Percentiles rank a stretch among this genome's conserved stretches.
Conservation (phyloP, 768 basidiomycete genomes). For the Suillus lakei region DNA sequence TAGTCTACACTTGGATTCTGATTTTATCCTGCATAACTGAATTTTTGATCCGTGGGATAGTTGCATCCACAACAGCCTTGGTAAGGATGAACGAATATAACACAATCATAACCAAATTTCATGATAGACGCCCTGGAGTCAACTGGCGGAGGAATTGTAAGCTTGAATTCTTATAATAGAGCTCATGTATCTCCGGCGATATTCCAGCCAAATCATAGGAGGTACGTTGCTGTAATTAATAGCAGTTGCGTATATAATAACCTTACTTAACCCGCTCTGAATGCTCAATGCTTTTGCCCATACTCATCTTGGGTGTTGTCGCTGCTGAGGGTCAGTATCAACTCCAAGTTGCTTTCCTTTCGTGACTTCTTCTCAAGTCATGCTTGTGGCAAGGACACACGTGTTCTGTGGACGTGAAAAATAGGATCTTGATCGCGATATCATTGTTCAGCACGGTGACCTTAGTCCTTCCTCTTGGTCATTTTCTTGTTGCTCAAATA, state of each 20-base stretch:
- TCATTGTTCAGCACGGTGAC: background rate
- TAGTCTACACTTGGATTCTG: background rate
- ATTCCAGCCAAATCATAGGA: background rate
- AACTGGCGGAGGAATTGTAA: background rate
- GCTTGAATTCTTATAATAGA: background rate
- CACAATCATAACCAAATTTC: background rate
- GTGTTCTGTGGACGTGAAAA: background rate
- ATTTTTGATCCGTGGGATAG: background rate
- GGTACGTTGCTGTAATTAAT: background rate
- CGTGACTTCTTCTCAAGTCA: background rate
- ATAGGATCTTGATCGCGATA: no score
- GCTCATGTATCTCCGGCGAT: background rate
- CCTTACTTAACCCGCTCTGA: background rate
- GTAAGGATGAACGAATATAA: background rate
- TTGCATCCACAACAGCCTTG: background rate
- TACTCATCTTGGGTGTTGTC: background rate
- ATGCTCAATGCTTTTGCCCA: background rate
- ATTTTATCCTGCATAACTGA: background rate
- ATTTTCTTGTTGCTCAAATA: background rate
- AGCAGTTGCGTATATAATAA: background rate
- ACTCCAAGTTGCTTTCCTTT: background rate
- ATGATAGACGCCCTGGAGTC: background rate
- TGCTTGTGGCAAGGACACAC: background rate
- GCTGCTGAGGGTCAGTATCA: constrained; percentile 1
- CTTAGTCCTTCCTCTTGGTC: background rate